A percentile compares a stretch with the other conserved stretches of the same genome.
Evolutionary conservation across 2,329 filamentous ascomycete genomes (phyloP).

Genomic region (Trichoderma pleuroti): DNA sequence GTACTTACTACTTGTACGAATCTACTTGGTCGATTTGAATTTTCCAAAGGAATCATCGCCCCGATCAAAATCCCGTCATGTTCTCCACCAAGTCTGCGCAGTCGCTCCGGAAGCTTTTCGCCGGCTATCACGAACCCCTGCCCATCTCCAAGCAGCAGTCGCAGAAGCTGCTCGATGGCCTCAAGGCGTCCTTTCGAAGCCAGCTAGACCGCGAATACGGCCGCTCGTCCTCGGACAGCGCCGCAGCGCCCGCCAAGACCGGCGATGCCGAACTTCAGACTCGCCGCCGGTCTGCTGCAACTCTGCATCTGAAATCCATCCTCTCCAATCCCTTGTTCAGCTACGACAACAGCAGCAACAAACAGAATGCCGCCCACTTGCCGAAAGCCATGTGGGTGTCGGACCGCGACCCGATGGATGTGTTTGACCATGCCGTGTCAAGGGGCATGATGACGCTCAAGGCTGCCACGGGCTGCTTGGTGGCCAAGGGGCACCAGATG

Average conservation of each 20-base stretch:
- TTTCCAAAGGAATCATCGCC: not conserved
- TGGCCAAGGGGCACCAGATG: conserved; percentile 45
- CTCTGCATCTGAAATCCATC: conserved; percentile 52
- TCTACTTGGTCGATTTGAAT: not conserved
- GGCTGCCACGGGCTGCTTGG: conserved; percentile 52
- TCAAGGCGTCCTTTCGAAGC: conserved; percentile 55
- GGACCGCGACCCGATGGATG: conserved; percentile 47
- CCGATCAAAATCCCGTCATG: conserved; percentile 27
- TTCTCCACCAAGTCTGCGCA: conserved; percentile 37
- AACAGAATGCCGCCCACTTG: conserved; percentile 24
- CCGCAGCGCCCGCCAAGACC: conserved; percentile 21
- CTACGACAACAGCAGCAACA: conserved; percentile 32
- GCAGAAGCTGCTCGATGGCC: conserved; percentile 51
- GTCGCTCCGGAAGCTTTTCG: conserved; percentile 39
- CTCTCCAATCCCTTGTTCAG: conserved; percentile 56
- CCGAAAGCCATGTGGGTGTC: conserved; percentile 18
- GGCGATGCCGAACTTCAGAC: conserved; percentile 21
- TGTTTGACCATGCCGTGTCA: conserved; percentile 55
- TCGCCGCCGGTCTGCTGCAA: conserved; percentile 41
- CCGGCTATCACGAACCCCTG: conserved; percentile 49
- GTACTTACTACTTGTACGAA: not conserved
- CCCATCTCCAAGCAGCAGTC: conserved; percentile 50
- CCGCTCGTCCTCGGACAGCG: conserved; percentile 32
- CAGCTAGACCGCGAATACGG: conserved; percentile 58
- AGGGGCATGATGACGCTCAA: conserved; percentile 54